Evolutionary conservation across 208 protist species (phyloP).

Genomic region (Acanthamoeba castellanii): DNA sequence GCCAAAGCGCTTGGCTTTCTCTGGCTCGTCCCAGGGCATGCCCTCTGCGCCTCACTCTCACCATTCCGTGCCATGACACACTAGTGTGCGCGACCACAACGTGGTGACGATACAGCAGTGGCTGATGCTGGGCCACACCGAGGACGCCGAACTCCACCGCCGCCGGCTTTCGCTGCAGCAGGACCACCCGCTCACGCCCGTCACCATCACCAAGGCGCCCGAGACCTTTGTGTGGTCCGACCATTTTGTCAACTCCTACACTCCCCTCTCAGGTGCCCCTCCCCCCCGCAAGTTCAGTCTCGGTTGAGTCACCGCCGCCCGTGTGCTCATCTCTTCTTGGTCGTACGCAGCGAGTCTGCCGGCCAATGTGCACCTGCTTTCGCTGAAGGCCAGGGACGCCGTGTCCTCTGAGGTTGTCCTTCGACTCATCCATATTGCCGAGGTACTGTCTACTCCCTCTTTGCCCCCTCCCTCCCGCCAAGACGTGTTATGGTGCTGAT

Average conservation of each 20-base stretch:
- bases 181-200: slow-evolving; percentile 3
- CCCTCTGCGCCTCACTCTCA: neutral
- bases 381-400: slow-evolving; percentile 51
- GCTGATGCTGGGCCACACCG: neutral
- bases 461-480: neutral
- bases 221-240: neutral
- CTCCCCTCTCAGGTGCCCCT: neutral
- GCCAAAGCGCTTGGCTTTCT: neutral
- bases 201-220: neutral
- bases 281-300: neutral
- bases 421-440: slow-evolving; percentile 14
- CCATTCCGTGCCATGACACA: neutral
- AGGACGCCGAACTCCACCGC: slow-evolving; percentile 33
- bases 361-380: slow-evolving; percentile 49
- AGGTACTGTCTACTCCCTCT: neutral
- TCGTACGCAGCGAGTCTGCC: neutral
- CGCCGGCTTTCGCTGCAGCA: slow-evolving; percentile 35
- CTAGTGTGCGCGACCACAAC: neutral
- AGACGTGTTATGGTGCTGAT: neutral
- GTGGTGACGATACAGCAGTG: neutral
- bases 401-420: slow-evolving; percentile 23
- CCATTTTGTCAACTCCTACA: slow-evolving; percentile 21
- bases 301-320: neutral
- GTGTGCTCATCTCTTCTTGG: neutral
- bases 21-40: neutral